Evolutionary conservation across 768 basidiomycete species (phyloP).

Genomic region (Psilocybe cubensis): DNA sequence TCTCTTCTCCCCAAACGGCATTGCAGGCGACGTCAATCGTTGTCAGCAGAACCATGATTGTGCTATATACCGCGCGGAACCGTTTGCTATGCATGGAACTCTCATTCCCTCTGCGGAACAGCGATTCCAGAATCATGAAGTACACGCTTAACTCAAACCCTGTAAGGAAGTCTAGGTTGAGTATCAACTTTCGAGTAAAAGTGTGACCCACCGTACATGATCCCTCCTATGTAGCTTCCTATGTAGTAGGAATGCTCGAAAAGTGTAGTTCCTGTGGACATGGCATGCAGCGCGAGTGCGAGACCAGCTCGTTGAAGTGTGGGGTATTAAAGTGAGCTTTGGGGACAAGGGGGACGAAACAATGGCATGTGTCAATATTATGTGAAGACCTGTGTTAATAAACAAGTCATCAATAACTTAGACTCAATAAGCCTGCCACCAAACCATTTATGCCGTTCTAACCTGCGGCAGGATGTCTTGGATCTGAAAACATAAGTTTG

Average conservation of each 20-base stretch:
- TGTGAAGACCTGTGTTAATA: too few species aligned
- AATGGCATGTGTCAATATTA: background rate
- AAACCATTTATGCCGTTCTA: too few species aligned
- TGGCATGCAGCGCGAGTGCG: background rate
- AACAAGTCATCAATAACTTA: too few species aligned
- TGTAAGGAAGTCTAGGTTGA: background rate
- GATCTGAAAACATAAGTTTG: too few species aligned
- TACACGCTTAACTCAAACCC: slow-evolving; percentile 29
- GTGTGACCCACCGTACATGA: slow-evolving; percentile 26
- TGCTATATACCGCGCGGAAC: slow-evolving; percentile 27
- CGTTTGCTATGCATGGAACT: slow-evolving; percentile 14
- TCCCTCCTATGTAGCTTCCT: slow-evolving; percentile 29
- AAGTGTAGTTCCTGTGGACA: slow-evolving; percentile 4
- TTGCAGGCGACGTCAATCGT: slow-evolving; percentile 28
- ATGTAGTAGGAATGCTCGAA: slow-evolving; percentile 33
- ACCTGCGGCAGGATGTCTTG: too few species aligned
- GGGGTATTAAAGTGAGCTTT: too few species aligned
- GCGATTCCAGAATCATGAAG: slow-evolving; percentile 18
- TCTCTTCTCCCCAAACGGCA: slow-evolving; percentile 30
- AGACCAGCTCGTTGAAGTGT: background rate
- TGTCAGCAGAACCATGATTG: slow-evolving; percentile 23
- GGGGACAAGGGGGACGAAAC: background rate
- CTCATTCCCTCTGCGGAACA: slow-evolving; percentile 16
- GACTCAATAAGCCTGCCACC: too few species aligned
- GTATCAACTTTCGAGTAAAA: background rate